phyloP scores from a whole-genome alignment of 331 rosid genomes.

The Cydonia oblonga region DNA sequence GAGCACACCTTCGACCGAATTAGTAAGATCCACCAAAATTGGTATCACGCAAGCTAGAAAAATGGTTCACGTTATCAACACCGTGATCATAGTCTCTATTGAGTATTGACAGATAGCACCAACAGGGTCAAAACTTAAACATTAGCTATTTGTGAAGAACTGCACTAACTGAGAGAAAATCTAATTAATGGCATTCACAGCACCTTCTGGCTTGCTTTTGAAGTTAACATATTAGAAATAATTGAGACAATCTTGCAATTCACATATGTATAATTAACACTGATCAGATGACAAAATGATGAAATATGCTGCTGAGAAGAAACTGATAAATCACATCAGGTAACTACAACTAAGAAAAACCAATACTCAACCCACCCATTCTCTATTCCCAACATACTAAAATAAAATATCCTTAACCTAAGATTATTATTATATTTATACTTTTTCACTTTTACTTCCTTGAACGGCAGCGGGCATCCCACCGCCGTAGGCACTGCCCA shows the following conservation, averaged over 20 bases:
- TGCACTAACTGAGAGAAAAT: too few species aligned
- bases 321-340: neutral
- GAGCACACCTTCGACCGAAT: too few species aligned
- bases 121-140: neutral
- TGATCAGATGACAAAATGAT: neutral
- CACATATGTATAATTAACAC: neutral
- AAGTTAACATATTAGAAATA: too few species aligned
- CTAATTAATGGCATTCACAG: too few species aligned
- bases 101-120: neutral
- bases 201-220: too few species aligned
- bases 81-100: neutral
- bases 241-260: neutral
- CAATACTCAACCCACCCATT: neutral
- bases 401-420: too few species aligned
- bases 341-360: neutral
- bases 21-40: too few species aligned
- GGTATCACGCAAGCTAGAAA: neutral
- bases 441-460: too few species aligned
- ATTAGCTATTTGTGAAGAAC: too few species aligned
- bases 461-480: too few species aligned
- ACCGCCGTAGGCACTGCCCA: neutral
- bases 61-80: neutral
- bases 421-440: too few species aligned
- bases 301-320: neutral
- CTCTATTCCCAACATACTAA: too few species aligned